These are phyloP conservation scores for Fraxinus ornus DNA, from an alignment of 305 asterid species.

Conservation along the genomic window DNA sequence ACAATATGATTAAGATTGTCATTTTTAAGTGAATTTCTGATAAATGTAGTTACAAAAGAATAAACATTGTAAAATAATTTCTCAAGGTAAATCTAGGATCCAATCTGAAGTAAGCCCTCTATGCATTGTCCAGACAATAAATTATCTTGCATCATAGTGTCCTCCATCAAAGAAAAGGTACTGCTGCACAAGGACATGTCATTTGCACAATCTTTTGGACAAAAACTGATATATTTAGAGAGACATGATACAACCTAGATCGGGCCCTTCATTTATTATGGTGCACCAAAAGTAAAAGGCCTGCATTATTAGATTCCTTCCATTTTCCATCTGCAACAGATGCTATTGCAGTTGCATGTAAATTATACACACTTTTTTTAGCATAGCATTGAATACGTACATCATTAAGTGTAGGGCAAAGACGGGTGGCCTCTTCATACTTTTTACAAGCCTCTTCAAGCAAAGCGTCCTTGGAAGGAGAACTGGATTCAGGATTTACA, in stretches of 20 bases:
- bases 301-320: slow-evolving; percentile 15
- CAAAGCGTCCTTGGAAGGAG: slow-evolving; percentile 92
- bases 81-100: slow-evolving; percentile 3
- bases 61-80: not conserved
- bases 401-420: slow-evolving; percentile 94
- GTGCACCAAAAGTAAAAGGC: slow-evolving; percentile 20
- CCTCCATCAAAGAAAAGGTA: not conserved
- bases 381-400: slow-evolving; percentile 46
- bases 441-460: slow-evolving; percentile 97
- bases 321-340: slow-evolving; percentile 15
- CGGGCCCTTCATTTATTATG: not conserved
- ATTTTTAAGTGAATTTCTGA: slow-evolving; percentile 14
- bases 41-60: not conserved
- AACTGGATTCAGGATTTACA: slow-evolving; percentile 74
- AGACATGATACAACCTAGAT: not conserved
- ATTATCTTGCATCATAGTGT: not conserved
- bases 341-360: slow-evolving; percentile 17
- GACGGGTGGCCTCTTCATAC: slow-evolving; percentile 93
- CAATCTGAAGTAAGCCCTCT: slow-evolving; percentile 5
- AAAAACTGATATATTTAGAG: not conserved
- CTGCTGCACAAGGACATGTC: not conserved
- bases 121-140: not conserved
- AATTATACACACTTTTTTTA: slow-evolving; percentile 2
- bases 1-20: slow-evolving; percentile 10
- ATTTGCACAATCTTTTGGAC: not conserved